Percentiles rank a stretch among this genome's conserved stretches.
Evolutionary conservation across 176 grass and related monocot genomes (phyloP).

Genomic region (Zoysia pacifica): DNA sequence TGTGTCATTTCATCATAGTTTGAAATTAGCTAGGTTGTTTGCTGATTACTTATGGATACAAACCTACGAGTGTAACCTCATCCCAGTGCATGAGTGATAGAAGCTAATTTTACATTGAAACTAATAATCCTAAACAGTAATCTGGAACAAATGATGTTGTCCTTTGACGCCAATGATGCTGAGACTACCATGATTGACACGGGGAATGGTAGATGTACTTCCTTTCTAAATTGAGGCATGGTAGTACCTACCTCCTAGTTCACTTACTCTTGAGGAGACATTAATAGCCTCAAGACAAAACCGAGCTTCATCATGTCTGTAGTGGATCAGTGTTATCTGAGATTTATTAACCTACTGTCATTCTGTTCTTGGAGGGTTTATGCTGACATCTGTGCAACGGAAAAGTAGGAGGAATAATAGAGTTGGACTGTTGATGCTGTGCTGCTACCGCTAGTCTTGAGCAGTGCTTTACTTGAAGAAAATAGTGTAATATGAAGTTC

Average conservation of each 20-base stretch:
- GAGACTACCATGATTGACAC: neutral
- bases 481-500: neutral
- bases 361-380: neutral
- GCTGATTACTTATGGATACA: neutral
- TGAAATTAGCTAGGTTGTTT: neutral
- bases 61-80: neutral
- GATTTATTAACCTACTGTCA: no score
- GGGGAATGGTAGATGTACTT: neutral
- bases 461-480: constrained; percentile 12
- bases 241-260: no score
- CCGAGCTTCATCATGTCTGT: no score
- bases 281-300: constrained; percentile 8
- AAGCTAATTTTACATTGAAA: neutral
- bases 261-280: constrained; percentile 3
- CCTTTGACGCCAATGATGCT: neutral
- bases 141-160: neutral
- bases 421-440: constrained; percentile 8
- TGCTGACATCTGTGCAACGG: neutral
- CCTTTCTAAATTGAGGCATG: neutral
- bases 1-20: neutral
- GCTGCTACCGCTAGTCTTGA: neutral
- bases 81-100: no score
- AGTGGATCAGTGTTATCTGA: no score
- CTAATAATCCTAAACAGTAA: neutral
- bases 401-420: constrained; percentile 10